A percentile compares a stretch with the other conserved stretches of the same genome.
Evolutionary conservation across 495 filamentous ascomycete species (phyloP).

Genomic region (Lophiotrema nucula): DNA sequence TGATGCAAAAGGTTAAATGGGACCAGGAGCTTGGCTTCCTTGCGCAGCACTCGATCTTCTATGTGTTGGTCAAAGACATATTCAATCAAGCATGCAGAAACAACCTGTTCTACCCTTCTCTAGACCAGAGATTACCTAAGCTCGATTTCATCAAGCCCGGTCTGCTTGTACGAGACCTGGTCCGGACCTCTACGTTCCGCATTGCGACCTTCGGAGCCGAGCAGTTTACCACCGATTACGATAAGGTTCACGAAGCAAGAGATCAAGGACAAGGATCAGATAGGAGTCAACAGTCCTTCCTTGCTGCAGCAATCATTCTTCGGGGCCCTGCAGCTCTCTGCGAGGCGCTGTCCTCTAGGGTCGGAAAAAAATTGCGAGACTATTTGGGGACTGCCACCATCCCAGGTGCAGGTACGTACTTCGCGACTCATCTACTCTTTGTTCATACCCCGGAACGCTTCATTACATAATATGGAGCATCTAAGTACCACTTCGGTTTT

Average conservation of each 20-base stretch:
- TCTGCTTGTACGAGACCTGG: conserved; percentile 9
- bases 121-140: neutral
- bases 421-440: too few species aligned
- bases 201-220: conserved; percentile 57
- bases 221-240: conserved; percentile 39
- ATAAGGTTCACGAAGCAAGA: conserved; percentile 38
- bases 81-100: neutral
- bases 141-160: neutral
- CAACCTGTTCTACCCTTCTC: neutral
- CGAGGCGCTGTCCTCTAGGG: too few species aligned
- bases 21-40: neutral
- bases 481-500: too few species aligned
- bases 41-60: conserved; percentile 4
- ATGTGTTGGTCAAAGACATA: neutral
- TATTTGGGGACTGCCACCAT: too few species aligned
- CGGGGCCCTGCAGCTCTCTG: neutral
- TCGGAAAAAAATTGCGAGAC: too few species aligned
- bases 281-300: conserved; percentile 3
- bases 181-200: conserved; percentile 38
- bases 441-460: too few species aligned
- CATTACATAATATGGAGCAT: too few species aligned
- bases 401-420: too few species aligned
- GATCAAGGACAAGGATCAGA: neutral
- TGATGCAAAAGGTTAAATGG: conserved; percentile 24
- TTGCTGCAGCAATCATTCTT: conserved; percentile 7